These are phyloP conservation scores for Plicaturopsis crispa DNA, from an alignment of 768 basidiomycete species.

Conservation along the genomic window DNA sequence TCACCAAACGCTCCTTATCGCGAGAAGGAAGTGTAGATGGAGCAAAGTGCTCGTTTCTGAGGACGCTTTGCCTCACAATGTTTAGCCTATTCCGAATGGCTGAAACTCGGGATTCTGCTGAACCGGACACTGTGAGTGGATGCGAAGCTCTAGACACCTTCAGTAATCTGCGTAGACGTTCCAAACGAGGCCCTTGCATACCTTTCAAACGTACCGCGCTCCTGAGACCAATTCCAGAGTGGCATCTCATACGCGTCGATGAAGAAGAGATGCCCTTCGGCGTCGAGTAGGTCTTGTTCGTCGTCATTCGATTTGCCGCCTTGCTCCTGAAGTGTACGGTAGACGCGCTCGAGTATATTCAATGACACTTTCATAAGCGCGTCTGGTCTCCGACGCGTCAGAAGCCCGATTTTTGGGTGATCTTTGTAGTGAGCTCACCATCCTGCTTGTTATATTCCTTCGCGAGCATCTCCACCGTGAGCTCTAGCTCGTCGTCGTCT, in stretches of 20 bases:
- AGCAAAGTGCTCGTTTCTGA: conserved; percentile 96
- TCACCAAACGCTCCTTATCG: conserved; percentile 82
- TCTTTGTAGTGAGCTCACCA: conserved; percentile 44
- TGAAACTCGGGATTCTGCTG: conserved; percentile 73
- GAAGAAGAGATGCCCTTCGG: conserved; percentile 74
- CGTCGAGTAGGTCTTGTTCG: conserved; percentile 64
- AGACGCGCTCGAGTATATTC: conserved; percentile 60
- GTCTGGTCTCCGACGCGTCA: conserved; percentile 49
- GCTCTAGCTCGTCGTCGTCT: conserved; percentile 58
- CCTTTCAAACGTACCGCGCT: conserved; percentile 86
- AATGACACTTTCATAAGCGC: conserved; percentile 78
- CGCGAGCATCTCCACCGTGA: conserved; percentile 72
- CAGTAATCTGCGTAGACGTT: conserved; percentile 9
- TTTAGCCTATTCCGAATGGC: conserved; percentile 81
- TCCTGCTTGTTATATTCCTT: conserved; percentile 89
- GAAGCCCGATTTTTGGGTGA: not conserved
- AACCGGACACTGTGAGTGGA: conserved; percentile 67
- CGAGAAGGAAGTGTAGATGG: conserved; percentile 89
- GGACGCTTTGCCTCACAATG: conserved; percentile 87
- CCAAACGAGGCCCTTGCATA: too few relatives aligned
- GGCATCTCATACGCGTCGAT: conserved; percentile 97
- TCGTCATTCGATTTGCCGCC: conserved; percentile 35
- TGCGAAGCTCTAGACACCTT: conserved; percentile 46
- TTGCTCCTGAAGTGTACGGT: conserved; percentile 65
- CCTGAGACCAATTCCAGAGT: conserved; percentile 81